Base-by-base conservation (phyloP, 371 early-diverging fungal genomes). In the Saksenaea oblongispora region DNA sequence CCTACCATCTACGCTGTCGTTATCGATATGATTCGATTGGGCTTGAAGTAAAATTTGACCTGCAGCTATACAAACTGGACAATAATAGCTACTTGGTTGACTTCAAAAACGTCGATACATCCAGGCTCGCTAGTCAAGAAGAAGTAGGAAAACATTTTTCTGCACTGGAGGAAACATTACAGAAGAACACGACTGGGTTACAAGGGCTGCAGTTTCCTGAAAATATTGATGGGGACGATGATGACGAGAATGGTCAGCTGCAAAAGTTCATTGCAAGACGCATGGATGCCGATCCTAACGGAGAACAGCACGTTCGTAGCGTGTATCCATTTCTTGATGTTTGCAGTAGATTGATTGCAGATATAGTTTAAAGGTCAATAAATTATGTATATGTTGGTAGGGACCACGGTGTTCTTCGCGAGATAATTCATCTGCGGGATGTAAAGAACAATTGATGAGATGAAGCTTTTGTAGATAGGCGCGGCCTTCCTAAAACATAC, bases 301-400 rank as follows among this genome's bases (percentile, higher is more conserved):
- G 60, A n/a, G 85, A 85, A 18, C 31, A 31, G 31, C 79, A 85
- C 34, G 73, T 84, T 54, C 75, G 87, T 54, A 83, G 87, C n/a
- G 84, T 91, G 3, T 96, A 95, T 72, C 94, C 95, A 2, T 98
- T 96, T 73, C 92, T 98, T 70, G 95, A 97, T 66, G 95, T 96
- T 1, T 98, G 98, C 73, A 90, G 92, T 61, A 88, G 86, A 72
- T 75, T 98, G 61, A 97, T 98, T 63, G 95, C 95, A 0, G 97
- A 98, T 74, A 86, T 98, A 65, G 96, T 80, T 34, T 75, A 72
- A 61, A 3, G n/a, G 18, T 59, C 42, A 41, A 14, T 41, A 31
- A 31, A 31, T 31, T 7, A 31, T 31, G 31, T 31, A 31, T 31
- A 31, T 31, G 31, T 7, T 2, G 31, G 31, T 31, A 31, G 31